phyloP scores from a whole-genome alignment of 2,329 filamentous ascomycete species.

The Verticillium klebahnii region DNA sequence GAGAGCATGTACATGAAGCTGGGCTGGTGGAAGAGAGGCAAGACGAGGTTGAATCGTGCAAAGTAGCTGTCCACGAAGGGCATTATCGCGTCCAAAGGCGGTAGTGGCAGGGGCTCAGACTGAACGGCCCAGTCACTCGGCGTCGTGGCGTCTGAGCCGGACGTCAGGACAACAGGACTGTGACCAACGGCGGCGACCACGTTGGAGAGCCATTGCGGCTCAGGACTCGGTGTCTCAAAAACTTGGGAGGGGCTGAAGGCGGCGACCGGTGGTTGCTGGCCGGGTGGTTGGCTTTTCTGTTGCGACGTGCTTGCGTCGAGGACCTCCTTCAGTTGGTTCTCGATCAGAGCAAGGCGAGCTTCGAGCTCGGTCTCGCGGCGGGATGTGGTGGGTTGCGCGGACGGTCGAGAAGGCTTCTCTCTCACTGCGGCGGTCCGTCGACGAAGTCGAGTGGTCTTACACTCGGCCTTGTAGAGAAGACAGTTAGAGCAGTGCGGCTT shows the following conservation, averaged over 20 bases:
- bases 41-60: slow-evolving; percentile 24
- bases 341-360: slow-evolving; percentile 20
- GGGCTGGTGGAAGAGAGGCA: slow-evolving; percentile 31
- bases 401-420: slow-evolving; percentile 1
- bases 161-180: background rate
- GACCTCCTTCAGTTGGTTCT: slow-evolving; percentile 25
- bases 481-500: slow-evolving; percentile 40
- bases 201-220: background rate
- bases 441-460: slow-evolving; percentile 24
- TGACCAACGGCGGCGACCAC: background rate
- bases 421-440: slow-evolving; percentile 10
- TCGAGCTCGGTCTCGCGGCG: slow-evolving; percentile 12
- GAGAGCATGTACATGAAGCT: slow-evolving; percentile 30
- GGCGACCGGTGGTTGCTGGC: background rate
- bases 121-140: background rate
- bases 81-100: slow-evolving; percentile 26
- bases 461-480: slow-evolving; percentile 34
- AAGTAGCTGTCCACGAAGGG: slow-evolving; percentile 33
- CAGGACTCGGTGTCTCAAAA: background rate
- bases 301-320: slow-evolving; percentile 12
- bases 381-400: slow-evolving; percentile 6
- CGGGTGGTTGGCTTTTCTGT: background rate
- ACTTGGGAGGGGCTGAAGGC: background rate
- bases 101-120: background rate
- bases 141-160: background rate